Evolutionary conservation across 1,284 basidiomycete genomes (phyloP).

Genomic region (Moesziomyces sp.): DNA sequence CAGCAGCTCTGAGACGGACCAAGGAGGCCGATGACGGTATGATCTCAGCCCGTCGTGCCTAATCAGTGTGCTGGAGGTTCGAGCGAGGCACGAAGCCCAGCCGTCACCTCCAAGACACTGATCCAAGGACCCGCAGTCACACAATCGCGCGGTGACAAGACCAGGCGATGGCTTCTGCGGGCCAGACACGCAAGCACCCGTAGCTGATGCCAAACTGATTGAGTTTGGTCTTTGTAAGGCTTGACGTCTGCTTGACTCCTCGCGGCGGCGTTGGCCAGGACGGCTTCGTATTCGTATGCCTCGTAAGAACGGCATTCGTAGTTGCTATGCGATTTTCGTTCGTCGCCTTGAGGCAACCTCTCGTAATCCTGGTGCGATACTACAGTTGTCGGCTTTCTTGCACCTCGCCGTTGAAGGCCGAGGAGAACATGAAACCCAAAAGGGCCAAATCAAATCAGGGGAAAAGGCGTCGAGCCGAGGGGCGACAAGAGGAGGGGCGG

Average conservation of each 20-base stretch:
- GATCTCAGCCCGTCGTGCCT: constrained; percentile 54
- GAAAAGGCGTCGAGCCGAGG: constrained; percentile 35
- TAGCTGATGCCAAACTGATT: constrained; percentile 60
- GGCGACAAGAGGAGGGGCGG: constrained; percentile 4
- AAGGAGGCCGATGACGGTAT: constrained; percentile 54
- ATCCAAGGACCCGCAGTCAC: constrained; percentile 22
- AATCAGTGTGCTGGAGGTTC: constrained; percentile 5
- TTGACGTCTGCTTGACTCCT: constrained; percentile 31
- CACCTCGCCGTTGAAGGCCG: neutral
- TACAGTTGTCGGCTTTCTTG: neutral
- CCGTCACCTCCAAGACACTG: neutral
- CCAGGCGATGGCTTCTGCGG: constrained; percentile 6
- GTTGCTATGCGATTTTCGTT: neutral
- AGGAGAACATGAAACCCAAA: constrained; percentile 11
- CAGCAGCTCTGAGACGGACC: constrained; percentile 3
- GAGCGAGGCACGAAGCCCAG: constrained; percentile 1
- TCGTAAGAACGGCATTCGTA: neutral
- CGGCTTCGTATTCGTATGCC: neutral
- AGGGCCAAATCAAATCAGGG: constrained; percentile 42
- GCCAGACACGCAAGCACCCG: constrained; percentile 60
- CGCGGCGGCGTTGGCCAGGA: neutral
- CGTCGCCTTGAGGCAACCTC: neutral
- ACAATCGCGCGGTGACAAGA: constrained; percentile 3
- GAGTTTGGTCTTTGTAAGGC: constrained; percentile 43
- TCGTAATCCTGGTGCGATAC: neutral